Evolutionary conservation across 768 basidiomycete species (phyloP), one percentile per base, ranked within the genome.

Genomic region (Leccinum rimulosum): DNA sequence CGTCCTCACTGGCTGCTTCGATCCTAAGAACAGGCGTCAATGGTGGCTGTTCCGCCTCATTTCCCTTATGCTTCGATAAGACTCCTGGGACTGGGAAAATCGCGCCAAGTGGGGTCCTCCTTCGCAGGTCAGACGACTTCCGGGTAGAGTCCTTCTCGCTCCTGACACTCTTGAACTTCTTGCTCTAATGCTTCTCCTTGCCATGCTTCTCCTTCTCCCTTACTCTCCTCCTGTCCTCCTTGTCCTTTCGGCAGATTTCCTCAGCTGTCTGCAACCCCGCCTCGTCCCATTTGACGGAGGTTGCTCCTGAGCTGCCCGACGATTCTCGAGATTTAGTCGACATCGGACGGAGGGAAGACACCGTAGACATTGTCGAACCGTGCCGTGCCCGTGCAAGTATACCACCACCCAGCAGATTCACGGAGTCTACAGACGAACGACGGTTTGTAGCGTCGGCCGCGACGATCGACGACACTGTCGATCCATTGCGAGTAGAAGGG

Each of bases 271-370:
- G 71, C 55, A 85, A 57, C 1, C 80, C 76, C 0, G 71, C 75
- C 63, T 83, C 82, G 61, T 83, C 79, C 83, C 82, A 83, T 51
- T 76, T 67, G 14, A 86, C 78, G 40, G 81, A 78, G n/a, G 72
- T 69, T 2, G 67, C 69, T 5, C 75, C 71, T 1, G 80, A 81
- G 56, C 81, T 82, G 61, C 70, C 60, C 35, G 74, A 64, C 68
- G 80, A 74, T 30, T 69, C 67, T n/a, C 75, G 63, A 8, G 81
- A 80, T 2, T 73, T 71, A 3, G 76, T 68, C 4, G 81, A 82
- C 59, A 74, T 64, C 5, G 83, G 84, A 1, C 83, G 75, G 22
- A 84, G 69, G 15, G 81, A 84, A 17, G 80, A 79, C 0, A 66
- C 66, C 14, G 71, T 75, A 4, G 79, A 79, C 67, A 74, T 71